Conservation (phyloP, 2,329 filamentous ascomycete genomes). For the Kalaharituber pfeilii region DNA sequence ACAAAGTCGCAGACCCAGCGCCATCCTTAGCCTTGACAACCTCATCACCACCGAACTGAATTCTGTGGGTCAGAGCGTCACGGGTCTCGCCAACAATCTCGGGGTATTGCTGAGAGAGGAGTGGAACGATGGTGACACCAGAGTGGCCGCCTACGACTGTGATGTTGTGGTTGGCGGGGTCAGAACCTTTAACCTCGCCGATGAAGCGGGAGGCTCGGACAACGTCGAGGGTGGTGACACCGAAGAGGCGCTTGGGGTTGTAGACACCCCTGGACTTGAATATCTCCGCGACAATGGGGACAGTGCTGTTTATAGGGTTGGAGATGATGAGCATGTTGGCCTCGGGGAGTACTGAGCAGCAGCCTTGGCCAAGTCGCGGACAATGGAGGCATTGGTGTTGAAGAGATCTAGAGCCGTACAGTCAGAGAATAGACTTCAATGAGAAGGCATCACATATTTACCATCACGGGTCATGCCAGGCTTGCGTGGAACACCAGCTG, state of each 20-base stretch:
- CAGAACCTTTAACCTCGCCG: conserved; percentile 75
- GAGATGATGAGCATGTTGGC: conserved; percentile 95
- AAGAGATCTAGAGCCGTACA: conserved; percentile 53
- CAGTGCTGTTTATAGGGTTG: conserved; percentile 99
- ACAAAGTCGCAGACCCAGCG: conserved; percentile 89
- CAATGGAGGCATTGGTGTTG: conserved; percentile 99
- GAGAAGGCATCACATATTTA: conserved; percentile 26
- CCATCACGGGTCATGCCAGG: conserved; percentile 98
- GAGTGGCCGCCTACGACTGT: conserved; percentile 94
- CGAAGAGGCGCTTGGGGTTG: conserved; percentile 98
- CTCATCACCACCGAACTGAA: conserved; percentile 94
- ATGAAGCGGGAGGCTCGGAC: conserved; percentile 97
- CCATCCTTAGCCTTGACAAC: conserved; percentile 98
- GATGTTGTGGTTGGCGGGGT: conserved; percentile 86
- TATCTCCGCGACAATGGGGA: conserved; percentile 91
- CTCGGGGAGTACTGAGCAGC: conserved; percentile 73
- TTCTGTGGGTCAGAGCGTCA: conserved; percentile 69
- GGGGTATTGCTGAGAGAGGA: conserved; percentile 87
- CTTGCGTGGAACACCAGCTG: conserved; percentile 95
- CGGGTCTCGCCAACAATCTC: conserved; percentile 61
- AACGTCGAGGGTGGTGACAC: conserved; percentile 97
- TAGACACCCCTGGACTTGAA: conserved; percentile 93
- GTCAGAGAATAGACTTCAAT: background rate
- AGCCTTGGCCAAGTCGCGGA: conserved; percentile 94
- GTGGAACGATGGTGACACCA: conserved; percentile 92